These are phyloP conservation scores for Colletotrichum sp. DNA, from an alignment of 2,329 filamentous ascomycete genomes.

Conservation along the genomic window DNA sequence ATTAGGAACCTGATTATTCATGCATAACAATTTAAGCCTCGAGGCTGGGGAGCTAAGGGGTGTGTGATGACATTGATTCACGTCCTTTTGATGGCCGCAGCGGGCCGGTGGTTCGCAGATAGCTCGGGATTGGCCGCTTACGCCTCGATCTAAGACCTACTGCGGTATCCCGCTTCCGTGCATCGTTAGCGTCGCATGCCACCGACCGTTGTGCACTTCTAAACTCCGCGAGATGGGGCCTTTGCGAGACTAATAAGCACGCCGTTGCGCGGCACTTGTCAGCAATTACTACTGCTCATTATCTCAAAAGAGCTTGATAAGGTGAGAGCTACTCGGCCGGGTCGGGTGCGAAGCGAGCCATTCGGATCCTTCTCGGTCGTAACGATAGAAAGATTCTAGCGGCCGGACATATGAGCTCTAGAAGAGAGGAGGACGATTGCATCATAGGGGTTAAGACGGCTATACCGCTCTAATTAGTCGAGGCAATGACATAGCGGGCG, in stretches of 20 bases:
- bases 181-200: not conserved
- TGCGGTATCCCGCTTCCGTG: not conserved
- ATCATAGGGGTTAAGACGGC: not conserved
- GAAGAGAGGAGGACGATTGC: not conserved
- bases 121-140: slow-evolving; percentile 1
- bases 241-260: not conserved
- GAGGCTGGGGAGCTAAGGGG: not conserved
- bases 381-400: not conserved
- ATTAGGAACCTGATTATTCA: not conserved
- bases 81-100: not conserved
- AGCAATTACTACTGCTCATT: not conserved
- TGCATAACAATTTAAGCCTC: not conserved
- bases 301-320: not conserved
- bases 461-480: not conserved
- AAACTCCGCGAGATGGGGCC: not conserved
- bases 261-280: not conserved
- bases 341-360: not conserved
- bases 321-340: slow-evolving; percentile 25
- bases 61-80: not conserved
- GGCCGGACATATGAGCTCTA: not conserved
- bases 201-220: not conserved
- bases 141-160: slow-evolving; percentile 26
- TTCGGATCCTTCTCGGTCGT: not conserved
- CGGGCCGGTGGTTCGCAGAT: slow-evolving; percentile 6
- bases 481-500: not conserved